phyloP scores from a whole-genome alignment of 495 filamentous ascomycete species.

The Penicillium maclennaniae region DNA sequence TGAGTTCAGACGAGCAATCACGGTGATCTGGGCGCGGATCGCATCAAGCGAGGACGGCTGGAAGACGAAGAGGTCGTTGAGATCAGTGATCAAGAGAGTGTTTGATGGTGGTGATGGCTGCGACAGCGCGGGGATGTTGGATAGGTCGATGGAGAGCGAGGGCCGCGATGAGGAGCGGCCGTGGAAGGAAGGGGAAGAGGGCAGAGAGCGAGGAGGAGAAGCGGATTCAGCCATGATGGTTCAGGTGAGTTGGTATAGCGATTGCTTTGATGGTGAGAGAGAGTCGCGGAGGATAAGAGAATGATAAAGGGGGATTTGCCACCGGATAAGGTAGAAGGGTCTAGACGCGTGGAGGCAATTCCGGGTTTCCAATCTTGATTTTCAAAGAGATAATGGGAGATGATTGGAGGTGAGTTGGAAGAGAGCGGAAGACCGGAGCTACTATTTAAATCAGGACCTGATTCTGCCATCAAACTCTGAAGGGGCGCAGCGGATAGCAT shows the following conservation, averaged over 20 bases:
- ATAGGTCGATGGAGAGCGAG: constrained; percentile 77
- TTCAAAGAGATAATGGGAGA: neutral
- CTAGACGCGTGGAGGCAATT: constrained; percentile 8
- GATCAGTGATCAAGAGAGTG: constrained; percentile 87
- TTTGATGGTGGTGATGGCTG: constrained; percentile 83
- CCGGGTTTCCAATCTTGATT: neutral
- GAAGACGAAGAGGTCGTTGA: constrained; percentile 76
- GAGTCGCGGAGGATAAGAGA: constrained; percentile 7
- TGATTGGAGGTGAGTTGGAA: neutral
- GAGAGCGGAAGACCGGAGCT: neutral
- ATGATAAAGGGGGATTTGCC: constrained; percentile 17
- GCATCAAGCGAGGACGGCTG: constrained; percentile 66
- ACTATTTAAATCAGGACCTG: neutral
- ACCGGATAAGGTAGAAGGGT: constrained; percentile 15
- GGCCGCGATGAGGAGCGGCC: constrained; percentile 43
- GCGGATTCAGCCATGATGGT: constrained; percentile 23
- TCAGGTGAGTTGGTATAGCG: neutral
- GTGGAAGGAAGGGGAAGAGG: constrained; percentile 30
- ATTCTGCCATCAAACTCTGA: neutral
- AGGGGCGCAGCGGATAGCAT: constrained; percentile 1
- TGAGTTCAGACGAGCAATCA: constrained; percentile 68
- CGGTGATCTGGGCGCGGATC: constrained; percentile 67
- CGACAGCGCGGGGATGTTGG: constrained; percentile 70
- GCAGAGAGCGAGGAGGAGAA: constrained; percentile 24
- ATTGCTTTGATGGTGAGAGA: neutral